These are phyloP conservation scores for Citrullus amarus DNA, from an alignment of 306 rosid genomes.

Conservation along the genomic window DNA sequence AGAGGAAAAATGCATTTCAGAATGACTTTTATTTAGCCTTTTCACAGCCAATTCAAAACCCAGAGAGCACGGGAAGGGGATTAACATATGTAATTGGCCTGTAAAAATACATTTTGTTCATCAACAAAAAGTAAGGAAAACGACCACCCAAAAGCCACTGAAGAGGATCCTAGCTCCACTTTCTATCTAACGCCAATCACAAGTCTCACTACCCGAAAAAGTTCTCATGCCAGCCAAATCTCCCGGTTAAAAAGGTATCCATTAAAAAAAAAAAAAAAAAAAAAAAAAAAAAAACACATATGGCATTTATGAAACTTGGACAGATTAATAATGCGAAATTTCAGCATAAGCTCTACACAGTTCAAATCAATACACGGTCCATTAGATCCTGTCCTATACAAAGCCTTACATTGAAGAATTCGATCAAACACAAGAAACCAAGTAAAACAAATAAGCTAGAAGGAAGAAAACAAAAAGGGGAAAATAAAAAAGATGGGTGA, in stretches of 20 bases:
- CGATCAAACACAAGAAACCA: not conserved
- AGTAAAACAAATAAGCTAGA: not conserved
- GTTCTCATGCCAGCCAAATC: not conserved
- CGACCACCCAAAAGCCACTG: not conserved
- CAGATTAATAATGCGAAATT: not conserved
- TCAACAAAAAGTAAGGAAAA: not conserved
- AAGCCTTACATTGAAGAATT: not conserved
- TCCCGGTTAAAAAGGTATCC: not conserved
- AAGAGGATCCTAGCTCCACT: not conserved
- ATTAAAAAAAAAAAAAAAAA: too few species aligned
- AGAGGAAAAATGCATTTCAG: not conserved
- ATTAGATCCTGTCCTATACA: not conserved
- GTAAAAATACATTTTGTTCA: not conserved
- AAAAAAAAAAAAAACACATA: not conserved
- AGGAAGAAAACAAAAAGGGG: not conserved
- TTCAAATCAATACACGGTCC: not conserved
- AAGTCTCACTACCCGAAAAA: not conserved
- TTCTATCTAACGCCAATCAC: not conserved
- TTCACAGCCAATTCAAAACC: not conserved
- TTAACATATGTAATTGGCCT: not conserved
- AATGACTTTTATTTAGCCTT: not conserved
- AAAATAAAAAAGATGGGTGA: slow-evolving; percentile 1
- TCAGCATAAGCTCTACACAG: not conserved
- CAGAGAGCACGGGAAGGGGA: not conserved
- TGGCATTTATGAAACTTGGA: not conserved